Conservation (phyloP, 306 rosid species). For the Castanea crenata region DNA sequence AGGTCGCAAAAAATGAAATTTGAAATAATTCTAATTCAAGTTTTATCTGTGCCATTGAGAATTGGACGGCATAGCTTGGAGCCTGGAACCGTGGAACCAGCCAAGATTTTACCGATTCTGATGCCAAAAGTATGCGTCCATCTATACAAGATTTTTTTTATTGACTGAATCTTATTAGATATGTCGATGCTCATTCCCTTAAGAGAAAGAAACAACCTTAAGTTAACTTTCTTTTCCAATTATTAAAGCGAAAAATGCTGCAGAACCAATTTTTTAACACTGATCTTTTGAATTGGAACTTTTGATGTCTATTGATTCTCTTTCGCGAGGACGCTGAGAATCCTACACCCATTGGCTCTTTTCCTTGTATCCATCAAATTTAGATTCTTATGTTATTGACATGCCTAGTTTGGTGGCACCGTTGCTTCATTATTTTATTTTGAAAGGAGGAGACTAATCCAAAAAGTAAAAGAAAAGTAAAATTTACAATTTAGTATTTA, state of each 20-base stretch:
- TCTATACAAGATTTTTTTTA: not conserved
- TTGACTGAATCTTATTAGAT: conserved; percentile 5
- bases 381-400: conserved; percentile 33
- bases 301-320: not conserved
- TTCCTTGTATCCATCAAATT: conserved; percentile 43
- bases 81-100: not conserved
- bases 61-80: not conserved
- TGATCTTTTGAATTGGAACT: not conserved
- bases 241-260: not conserved
- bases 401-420: conserved; percentile 27
- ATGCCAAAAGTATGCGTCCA: not conserved
- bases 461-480: not conserved
- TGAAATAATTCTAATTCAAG: not conserved
- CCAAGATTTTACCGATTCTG: not conserved
- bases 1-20: too few species aligned
- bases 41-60: not conserved
- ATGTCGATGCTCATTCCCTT: not conserved
- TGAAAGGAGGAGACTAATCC: conserved; percentile 1
- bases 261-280: not conserved
- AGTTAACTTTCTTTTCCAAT: not conserved
- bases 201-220: not conserved
- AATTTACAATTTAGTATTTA: not conserved
- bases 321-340: not conserved
- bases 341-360: not conserved
- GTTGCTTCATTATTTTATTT: conserved; percentile 34